Percentiles rank a stretch among this genome's conserved stretches.
Conservation (phyloP, 805 yeast species). For the Wickerhamomyces hampshirensis region DNA sequence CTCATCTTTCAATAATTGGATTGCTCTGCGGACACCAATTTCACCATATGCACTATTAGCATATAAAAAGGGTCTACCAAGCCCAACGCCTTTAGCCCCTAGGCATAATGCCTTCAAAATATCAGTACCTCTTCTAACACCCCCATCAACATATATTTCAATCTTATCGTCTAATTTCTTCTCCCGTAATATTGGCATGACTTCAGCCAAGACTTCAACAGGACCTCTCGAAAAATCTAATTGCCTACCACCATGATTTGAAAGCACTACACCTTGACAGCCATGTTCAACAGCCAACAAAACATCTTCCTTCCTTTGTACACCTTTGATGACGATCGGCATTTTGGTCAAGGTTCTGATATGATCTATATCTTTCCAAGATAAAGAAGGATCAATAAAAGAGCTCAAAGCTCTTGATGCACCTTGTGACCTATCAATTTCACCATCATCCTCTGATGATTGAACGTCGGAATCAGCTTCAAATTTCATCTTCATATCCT, state of each 20-base stretch:
- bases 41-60: constrained; percentile 63
- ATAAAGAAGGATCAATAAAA: constrained; percentile 67
- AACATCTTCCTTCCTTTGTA: constrained; percentile 64
- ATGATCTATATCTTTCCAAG: constrained; percentile 61
- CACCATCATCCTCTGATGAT: constrained; percentile 37
- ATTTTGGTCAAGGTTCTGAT: constrained; percentile 51
- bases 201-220: constrained; percentile 55
- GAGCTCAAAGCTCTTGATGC: constrained; percentile 85
- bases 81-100: constrained; percentile 73
- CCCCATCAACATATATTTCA: constrained; percentile 72
- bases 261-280: constrained; percentile 57
- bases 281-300: constrained; percentile 53
- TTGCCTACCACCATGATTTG: constrained; percentile 76
- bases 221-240: constrained; percentile 60
- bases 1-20: constrained; percentile 64
- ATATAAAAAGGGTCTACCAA: constrained; percentile 66
- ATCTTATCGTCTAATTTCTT: constrained; percentile 42
- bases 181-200: constrained; percentile 39
- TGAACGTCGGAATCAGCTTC: constrained; percentile 44
- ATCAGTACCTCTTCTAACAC: constrained; percentile 73
- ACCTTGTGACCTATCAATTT: constrained; percentile 67
- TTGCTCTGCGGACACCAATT: constrained; percentile 55
- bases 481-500: constrained; percentile 69
- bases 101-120: constrained; percentile 70
- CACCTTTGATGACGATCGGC: constrained; percentile 76